Evolutionary conservation across 805 yeast species (phyloP), one percentile per base, ranked within the genome.

Genomic region (Candida hungchunana): DNA sequence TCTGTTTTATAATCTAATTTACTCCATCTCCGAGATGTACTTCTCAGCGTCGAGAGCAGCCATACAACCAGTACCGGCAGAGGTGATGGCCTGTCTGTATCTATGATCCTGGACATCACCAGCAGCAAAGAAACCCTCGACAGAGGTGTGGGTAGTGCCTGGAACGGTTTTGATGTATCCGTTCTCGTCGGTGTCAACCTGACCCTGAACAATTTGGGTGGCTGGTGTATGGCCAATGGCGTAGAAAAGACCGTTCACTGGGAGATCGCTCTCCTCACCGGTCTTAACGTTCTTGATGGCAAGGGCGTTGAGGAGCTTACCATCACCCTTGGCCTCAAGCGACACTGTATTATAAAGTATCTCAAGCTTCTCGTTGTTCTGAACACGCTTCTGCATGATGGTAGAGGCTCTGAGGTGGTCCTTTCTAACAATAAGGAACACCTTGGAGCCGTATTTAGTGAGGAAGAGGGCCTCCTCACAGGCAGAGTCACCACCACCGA

Each of bases 61-160:
- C 97, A 89, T 90, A 74, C 98, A 93, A 46, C 98, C 98, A 46
- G 96, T 75, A 58, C 98, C 98, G n/a, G 98, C 98, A 62, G 97
- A 88, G 27, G 98, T 93, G 59, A 93, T 87, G 40, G 98, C 98
- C 71, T 93, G 98, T 79, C 98, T 86, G 67, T 90, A 93, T 61
- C 76, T 77, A 64, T 86, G 82, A 67, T 93, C 98, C 67, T 93
- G 98, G 39, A 93, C 98, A 59, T 93, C 98, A 67, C 98, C 98
- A 42, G 98, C 98, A 42, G 98, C 98, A 52, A 83, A 93, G 44
- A 93, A 85, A 60, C 97, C 97, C 56, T 75, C 76, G 41, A 90
- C 75, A 11, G 94, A 79, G 31, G 98, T 93, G 52, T 69, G 64
- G 13, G 97, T 69, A 15, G 95, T 69, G 44, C 97, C 98, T 53